Percentiles rank a stretch among this genome's conserved stretches.
Evolutionary conservation across 2,329 filamentous ascomycete species (phyloP).

Genomic region (Claviceps africana): DNA sequence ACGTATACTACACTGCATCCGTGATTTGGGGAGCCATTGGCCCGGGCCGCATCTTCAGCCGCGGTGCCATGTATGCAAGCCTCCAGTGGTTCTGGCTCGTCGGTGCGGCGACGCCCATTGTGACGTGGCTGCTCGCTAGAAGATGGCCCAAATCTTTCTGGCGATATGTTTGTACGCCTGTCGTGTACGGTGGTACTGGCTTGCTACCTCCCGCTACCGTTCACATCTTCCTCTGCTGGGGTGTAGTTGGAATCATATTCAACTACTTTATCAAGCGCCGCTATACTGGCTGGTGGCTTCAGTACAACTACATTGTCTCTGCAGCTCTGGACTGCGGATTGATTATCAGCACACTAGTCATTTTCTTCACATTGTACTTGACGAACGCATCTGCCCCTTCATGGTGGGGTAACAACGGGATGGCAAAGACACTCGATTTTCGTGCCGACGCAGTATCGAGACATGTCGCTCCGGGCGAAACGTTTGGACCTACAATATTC

Average conservation of each 20-base stretch:
- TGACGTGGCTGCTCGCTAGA: conserved; percentile 49
- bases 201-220: conserved; percentile 55
- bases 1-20: conserved; percentile 52
- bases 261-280: conserved; percentile 53
- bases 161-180: conserved; percentile 53
- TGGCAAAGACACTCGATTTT: conserved; percentile 33
- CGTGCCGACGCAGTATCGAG: conserved; percentile 28
- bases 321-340: conserved; percentile 57
- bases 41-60: conserved; percentile 53
- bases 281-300: conserved; percentile 60
- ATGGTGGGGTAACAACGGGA: conserved; percentile 49
- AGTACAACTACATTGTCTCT: conserved; percentile 65
- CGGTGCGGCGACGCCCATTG: conserved; percentile 46
- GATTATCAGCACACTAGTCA: conserved; percentile 50
- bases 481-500: conserved; percentile 32
- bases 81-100: conserved; percentile 61
- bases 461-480: conserved; percentile 27
- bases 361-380: conserved; percentile 55
- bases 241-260: conserved; percentile 51
- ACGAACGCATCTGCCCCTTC: conserved; percentile 38
- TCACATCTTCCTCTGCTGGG: conserved; percentile 60
- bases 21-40: conserved; percentile 64
- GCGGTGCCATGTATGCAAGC: conserved; percentile 44
- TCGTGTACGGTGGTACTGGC: conserved; percentile 52
- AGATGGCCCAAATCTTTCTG: conserved; percentile 45